These are phyloP conservation scores for Kodamaea sp. DNA, from an alignment of 1,139 yeast genomes.

Conservation along the genomic window DNA sequence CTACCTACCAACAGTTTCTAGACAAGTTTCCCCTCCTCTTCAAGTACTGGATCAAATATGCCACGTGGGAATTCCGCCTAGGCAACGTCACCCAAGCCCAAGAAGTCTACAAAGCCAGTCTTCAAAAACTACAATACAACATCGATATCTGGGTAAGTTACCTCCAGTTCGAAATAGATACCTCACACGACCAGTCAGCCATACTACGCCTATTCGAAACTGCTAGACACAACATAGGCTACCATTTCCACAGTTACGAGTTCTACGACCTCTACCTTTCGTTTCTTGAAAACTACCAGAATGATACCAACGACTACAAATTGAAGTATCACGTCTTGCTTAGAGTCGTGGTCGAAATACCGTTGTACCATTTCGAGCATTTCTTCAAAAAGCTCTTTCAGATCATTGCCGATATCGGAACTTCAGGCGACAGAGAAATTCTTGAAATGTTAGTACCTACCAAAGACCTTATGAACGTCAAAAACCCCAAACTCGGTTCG, in stretches of 20 bases:
- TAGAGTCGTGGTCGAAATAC: constrained; percentile 65
- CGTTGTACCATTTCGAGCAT: constrained; percentile 73
- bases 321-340: constrained; percentile 49
- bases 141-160: constrained; percentile 76
- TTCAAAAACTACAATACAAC: constrained; percentile 54
- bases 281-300: constrained; percentile 44
- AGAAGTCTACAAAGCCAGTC: constrained; percentile 54
- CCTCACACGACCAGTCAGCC: constrained; percentile 31
- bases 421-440: constrained; percentile 17
- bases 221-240: constrained; percentile 67
- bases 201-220: constrained; percentile 54
- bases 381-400: constrained; percentile 48
- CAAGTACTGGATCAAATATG: constrained; percentile 81
- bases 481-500: constrained; percentile 20
- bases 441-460: constrained; percentile 18
- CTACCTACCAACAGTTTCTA: constrained; percentile 59
- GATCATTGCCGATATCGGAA: constrained; percentile 38
- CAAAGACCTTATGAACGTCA: constrained; percentile 17
- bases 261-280: constrained; percentile 75
- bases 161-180: constrained; percentile 53
- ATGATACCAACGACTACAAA: constrained; percentile 33
- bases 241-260: constrained; percentile 70
- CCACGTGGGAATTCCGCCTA: constrained; percentile 62
- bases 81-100: constrained; percentile 55
- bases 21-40: constrained; percentile 66